Percentiles rank a stretch among this genome's conserved stretches.
Evolutionary conservation across 306 rosid genomes (phyloP).

Genomic region (Geum urbanum): DNA sequence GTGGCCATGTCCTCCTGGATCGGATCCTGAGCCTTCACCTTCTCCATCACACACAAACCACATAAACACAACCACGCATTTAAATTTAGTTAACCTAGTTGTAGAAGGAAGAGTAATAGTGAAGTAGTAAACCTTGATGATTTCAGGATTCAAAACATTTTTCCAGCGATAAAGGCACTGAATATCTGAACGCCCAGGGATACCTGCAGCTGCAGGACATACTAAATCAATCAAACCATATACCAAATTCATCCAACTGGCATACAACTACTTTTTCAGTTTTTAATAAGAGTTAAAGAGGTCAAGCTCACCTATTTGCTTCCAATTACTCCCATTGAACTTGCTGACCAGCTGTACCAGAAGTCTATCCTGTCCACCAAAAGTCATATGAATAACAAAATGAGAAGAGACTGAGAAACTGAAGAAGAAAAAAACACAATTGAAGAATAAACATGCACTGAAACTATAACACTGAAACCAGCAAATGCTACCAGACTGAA

Average conservation of each 20-base stretch:
- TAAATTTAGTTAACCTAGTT: background rate
- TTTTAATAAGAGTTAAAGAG: background rate
- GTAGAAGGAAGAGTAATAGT: background rate
- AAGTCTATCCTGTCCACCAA: slow-evolving; percentile 49
- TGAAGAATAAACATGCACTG: background rate
- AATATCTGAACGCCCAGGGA: slow-evolving; percentile 40
- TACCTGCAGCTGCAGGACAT: slow-evolving; percentile 33
- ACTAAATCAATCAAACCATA: background rate
- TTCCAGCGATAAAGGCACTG: slow-evolving; percentile 64
- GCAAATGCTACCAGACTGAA: background rate
- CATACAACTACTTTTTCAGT: too few species aligned
- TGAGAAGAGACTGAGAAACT: slow-evolving; percentile 9
- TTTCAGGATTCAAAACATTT: slow-evolving; percentile 54
- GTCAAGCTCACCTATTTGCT: slow-evolving; percentile 38
- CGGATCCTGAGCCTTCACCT: slow-evolving; percentile 40
- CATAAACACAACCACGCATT: background rate
- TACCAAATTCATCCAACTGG: too few species aligned
- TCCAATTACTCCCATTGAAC: slow-evolving; percentile 47
- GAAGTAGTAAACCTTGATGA: slow-evolving; percentile 44
- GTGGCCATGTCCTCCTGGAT: slow-evolving; percentile 48
- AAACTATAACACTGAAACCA: background rate
- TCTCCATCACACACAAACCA: slow-evolving; percentile 50
- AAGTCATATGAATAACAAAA: slow-evolving; percentile 11
- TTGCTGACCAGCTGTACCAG: slow-evolving; percentile 42
- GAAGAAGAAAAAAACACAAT: background rate